phyloP scores from a whole-genome alignment of 495 filamentous ascomycete genomes.

The Staphylotrichum tortipilum region DNA sequence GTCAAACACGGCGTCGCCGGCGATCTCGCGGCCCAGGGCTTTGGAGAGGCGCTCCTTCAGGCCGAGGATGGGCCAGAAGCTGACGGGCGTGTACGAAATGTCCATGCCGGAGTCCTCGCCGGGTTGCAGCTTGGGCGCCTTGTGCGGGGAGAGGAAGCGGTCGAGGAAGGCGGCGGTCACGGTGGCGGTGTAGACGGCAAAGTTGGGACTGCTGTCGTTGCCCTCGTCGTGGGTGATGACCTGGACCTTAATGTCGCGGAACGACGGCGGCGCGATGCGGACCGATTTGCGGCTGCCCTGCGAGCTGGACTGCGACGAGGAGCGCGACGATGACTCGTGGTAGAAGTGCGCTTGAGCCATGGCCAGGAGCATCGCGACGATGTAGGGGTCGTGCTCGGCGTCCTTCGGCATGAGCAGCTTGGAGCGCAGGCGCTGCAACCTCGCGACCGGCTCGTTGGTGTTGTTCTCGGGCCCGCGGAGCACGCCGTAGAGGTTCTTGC shows the following conservation, averaged over 20 bases:
- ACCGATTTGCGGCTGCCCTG: conserved; percentile 4
- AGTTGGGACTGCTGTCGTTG: conserved; percentile 22
- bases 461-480: conserved; percentile 17
- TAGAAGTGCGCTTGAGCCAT: conserved; percentile 42
- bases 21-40: conserved; percentile 35
- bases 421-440: conserved; percentile 30
- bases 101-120: conserved; percentile 15
- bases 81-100: conserved; percentile 31
- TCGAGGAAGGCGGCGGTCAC: conserved; percentile 31
- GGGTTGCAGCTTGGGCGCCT: conserved; percentile 12
- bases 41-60: conserved; percentile 40
- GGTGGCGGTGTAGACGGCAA: conserved; percentile 36
- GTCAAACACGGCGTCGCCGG: conserved; percentile 23
- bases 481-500: conserved; percentile 28
- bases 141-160: conserved; percentile 31
- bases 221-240: conserved; percentile 33
- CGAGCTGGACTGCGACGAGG: conserved; percentile 11
- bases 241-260: conserved; percentile 32
- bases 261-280: conserved; percentile 12
- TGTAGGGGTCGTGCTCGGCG: conserved; percentile 34
- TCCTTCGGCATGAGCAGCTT: conserved; percentile 32
- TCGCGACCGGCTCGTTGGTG: conserved; percentile 26
- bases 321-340: conserved; percentile 3
- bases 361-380: conserved; percentile 33
- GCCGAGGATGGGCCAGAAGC: conserved; percentile 38